A percentile compares a stretch with the other conserved stretches of the same genome.
These are phyloP conservation scores for Bothriochloa decipiens DNA, from an alignment of 176 grass and related monocot species.

Conservation along the genomic window DNA sequence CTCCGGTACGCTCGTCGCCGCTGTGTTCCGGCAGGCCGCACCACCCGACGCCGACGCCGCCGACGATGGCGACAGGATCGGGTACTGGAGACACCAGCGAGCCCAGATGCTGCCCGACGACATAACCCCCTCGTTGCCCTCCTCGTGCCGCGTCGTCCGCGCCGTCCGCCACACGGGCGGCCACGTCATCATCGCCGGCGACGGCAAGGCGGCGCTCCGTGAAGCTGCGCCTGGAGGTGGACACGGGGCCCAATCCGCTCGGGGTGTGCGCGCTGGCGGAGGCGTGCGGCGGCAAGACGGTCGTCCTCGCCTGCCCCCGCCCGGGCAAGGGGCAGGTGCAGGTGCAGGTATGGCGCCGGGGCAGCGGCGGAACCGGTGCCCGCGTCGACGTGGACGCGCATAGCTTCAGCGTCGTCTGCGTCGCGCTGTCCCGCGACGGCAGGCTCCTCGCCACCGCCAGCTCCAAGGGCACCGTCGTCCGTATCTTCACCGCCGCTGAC, in stretches of 20 bases:
- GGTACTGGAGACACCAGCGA: not conserved
- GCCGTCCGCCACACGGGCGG: slow-evolving; percentile 51
- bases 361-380: slow-evolving; percentile 1
- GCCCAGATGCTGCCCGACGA: not conserved
- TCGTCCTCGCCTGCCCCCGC: slow-evolving; percentile 60
- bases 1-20: slow-evolving; percentile 9
- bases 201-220: slow-evolving; percentile 39
- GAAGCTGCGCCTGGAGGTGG: slow-evolving; percentile 28
- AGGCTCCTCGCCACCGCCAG: too few relatives aligned
- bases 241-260: slow-evolving; percentile 64
- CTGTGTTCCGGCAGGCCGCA: slow-evolving; percentile 20
- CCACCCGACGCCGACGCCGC: not conserved
- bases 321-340: slow-evolving; percentile 52
- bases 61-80: not conserved
- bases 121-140: not conserved
- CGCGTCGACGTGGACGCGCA: slow-evolving; percentile 18
- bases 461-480: too few relatives aligned
- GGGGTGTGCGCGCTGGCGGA: slow-evolving; percentile 69
- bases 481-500: too few relatives aligned
- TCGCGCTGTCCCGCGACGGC: not conserved
- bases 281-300: slow-evolving; percentile 27
- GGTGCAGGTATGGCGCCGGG: slow-evolving; percentile 37
- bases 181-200: slow-evolving; percentile 53
- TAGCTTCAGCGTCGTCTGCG: not conserved
- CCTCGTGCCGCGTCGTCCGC: slow-evolving; percentile 30